Evolutionary conservation across 108 stramenopile species (phyloP), one percentile per base, ranked within the genome.

Genomic region (Cylindrotheca fusiformis): DNA sequence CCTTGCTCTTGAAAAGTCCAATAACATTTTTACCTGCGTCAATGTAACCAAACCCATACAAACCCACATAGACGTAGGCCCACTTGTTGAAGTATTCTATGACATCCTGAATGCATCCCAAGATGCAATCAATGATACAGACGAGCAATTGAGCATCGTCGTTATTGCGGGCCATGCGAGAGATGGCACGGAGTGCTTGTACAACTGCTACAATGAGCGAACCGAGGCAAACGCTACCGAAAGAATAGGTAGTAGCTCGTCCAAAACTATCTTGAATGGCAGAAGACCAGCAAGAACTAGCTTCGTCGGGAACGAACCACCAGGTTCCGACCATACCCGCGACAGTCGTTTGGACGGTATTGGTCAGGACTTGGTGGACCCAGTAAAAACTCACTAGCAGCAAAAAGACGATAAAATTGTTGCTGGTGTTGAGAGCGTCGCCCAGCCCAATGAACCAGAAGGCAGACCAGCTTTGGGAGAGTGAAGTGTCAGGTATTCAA

Each of bases 301-400:
- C 86, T 56, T 86, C 88, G 20, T 72, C 71, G 29, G 91, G 86
- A 32, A 73, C 74, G 68, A 91, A 90, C 96, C 96, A 97, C 94
- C 90, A 92, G 22, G 84, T 87, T 8, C 80, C 87, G 27, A 95
- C 75, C 10, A 86, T 83, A 10, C 93, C 94, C 1, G 91, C 88
- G 28, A 76, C 76, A 8, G 84, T 82, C 2, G 81, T 83, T 51
- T 95, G 94, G 17, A 95, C 80, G 2, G 86, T 83, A 68, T 95
- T 94, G 55, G 56, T 33, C 17, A 83, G 52, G 29, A 85, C 78
- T 45, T 77, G 81, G 36, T 73, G 69, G 10, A 58, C 67, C 84
- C 80, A 85, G 70, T 81, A 81, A 56, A 64, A 84, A 30, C 61
- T 71, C 10, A 86, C 44, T 4, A 86, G 63, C n/a, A 83, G 29